Evolutionary conservation across 2,329 filamentous ascomycete genomes (phyloP).

Genomic region (Tolypocladium endophyticum): DNA sequence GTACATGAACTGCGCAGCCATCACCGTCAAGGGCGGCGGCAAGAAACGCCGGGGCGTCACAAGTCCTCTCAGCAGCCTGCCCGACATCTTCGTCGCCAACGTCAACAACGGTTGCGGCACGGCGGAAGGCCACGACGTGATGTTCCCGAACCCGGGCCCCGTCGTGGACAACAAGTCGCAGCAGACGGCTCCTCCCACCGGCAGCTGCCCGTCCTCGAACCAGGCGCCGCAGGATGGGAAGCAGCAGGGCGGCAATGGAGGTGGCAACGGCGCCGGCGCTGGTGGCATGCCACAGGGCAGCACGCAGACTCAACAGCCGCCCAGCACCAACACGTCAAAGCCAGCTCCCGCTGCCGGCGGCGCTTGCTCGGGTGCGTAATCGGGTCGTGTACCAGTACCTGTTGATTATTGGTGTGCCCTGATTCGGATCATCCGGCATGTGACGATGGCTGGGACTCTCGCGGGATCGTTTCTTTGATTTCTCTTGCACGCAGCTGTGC

Average conservation of each 20-base stretch:
- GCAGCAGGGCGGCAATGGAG: neutral
- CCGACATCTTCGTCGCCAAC: constrained; percentile 63
- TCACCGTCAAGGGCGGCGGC: constrained; percentile 43
- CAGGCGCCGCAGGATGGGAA: neutral
- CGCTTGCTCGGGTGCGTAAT: neutral
- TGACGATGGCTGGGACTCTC: neutral
- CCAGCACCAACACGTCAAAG: neutral
- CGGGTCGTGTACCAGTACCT: too few relatives aligned
- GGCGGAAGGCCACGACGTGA: constrained; percentile 43
- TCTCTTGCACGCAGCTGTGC: neutral
- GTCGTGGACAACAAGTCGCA: constrained; percentile 32
- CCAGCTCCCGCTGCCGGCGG: neutral
- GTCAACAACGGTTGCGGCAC: constrained; percentile 50
- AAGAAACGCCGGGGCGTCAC: constrained; percentile 18
- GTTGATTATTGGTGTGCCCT: neutral
- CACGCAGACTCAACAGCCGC: neutral
- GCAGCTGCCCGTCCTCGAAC: constrained; percentile 18
- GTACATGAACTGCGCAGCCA: constrained; percentile 77
- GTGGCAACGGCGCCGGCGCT: neutral
- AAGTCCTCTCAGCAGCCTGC: constrained; percentile 42
- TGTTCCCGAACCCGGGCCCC: constrained; percentile 56
- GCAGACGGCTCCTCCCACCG: constrained; percentile 23
- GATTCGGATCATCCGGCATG: neutral
- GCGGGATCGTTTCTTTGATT: neutral
- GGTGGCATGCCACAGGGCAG: neutral